Evolutionary conservation across 352 stramenopile species (phyloP).

Genomic region (Bremia lactucae): DNA sequence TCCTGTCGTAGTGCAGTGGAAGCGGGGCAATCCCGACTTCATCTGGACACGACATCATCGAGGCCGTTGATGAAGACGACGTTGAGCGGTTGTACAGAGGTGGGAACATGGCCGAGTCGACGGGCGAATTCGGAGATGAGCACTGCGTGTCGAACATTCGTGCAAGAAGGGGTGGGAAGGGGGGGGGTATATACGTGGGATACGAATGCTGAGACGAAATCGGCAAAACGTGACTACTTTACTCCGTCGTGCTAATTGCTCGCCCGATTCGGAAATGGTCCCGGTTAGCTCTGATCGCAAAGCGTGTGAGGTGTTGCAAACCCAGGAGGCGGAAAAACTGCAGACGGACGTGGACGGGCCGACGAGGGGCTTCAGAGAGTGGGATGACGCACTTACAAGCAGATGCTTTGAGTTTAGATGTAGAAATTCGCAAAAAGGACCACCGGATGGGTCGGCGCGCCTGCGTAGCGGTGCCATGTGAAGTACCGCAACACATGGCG

Average conservation of each 20-base stretch:
- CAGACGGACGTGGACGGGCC: constrained; percentile 13
- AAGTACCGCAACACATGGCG: constrained; percentile 8
- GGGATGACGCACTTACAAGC: constrained; percentile 8
- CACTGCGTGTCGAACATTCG: constrained; percentile 23
- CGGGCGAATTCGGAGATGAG: constrained; percentile 41
- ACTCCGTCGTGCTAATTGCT: constrained; percentile 33
- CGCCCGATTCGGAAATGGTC: constrained; percentile 34
- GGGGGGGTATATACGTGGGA: neutral
- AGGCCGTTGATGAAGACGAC: constrained; percentile 1
- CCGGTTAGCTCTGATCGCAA: constrained; percentile 1
- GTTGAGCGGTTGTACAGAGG: constrained; percentile 38
- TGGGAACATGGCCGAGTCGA: constrained; percentile 68
- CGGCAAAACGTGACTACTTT: constrained; percentile 25
- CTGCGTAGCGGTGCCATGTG: constrained; percentile 11
- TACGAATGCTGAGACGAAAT: constrained; percentile 24
- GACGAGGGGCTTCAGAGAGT: constrained; percentile 13
- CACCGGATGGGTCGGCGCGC: constrained; percentile 1
- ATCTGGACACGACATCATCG: neutral
- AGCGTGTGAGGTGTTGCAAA: constrained; percentile 4
- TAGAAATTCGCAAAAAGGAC: constrained; percentile 18
- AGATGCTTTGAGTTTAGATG: constrained; percentile 7
- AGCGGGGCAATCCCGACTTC: no score
- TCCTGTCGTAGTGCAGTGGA: neutral
- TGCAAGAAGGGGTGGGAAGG: constrained; percentile 4
- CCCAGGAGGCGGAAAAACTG: constrained; percentile 12